phyloP scores from a whole-genome alignment of 441 rosid genomes.

The Brassica balearica region DNA sequence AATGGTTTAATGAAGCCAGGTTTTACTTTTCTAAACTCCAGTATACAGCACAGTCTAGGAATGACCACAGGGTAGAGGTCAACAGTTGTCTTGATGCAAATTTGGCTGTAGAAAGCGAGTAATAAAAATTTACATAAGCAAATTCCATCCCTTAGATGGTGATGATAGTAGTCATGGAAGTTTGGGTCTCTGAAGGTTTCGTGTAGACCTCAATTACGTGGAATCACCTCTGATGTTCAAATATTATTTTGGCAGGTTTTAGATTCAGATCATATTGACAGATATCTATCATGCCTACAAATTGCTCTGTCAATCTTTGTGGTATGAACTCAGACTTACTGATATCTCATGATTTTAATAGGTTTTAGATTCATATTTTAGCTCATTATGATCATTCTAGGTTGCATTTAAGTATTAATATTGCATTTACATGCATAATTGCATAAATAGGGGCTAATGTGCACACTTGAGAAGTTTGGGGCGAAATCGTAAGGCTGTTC shows the following conservation, averaged over 20 bases:
- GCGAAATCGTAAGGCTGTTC: no score
- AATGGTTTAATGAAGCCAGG: not conserved
- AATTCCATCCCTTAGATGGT: not conserved
- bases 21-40: not conserved
- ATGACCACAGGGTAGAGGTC: slow-evolving; percentile 1
- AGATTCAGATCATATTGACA: slow-evolving; percentile 81
- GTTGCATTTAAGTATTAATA: no score
- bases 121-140: not conserved
- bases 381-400: no score
- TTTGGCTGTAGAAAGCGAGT: slow-evolving; percentile 11
- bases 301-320: no score
- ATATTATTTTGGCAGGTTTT: slow-evolving; percentile 59
- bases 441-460: no score
- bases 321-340: no score
- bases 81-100: slow-evolving; percentile 25
- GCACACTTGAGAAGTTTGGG: no score
- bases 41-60: not conserved
- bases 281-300: slow-evolving; percentile 58
- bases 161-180: not conserved
- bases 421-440: no score
- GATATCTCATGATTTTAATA: no score
- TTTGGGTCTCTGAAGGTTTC: not conserved
- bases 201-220: not conserved
- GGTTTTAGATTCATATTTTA: no score
- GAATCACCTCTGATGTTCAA: slow-evolving; percentile 6